phyloP scores from a whole-genome alignment of 2,329 filamentous ascomycete species.

The Fusarium armeniacum region DNA sequence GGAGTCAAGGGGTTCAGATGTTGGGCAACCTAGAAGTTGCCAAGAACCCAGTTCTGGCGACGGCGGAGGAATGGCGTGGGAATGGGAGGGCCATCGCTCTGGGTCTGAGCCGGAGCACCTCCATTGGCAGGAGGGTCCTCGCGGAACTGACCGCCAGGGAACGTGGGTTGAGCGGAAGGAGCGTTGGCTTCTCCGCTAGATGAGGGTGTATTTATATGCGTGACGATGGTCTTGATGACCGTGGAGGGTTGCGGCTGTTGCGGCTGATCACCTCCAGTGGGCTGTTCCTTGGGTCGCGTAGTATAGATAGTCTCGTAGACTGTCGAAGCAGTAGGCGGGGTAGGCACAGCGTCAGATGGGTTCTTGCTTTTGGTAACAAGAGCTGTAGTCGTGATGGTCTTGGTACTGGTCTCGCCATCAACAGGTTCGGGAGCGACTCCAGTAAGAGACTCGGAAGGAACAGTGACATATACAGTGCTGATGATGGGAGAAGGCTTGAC shows the following conservation, averaged over 20 bases:
- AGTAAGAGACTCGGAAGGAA: conserved; percentile 48
- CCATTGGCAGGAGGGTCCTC: conserved; percentile 34
- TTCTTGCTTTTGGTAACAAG: conserved; percentile 36
- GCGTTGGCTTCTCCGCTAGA: conserved; percentile 14
- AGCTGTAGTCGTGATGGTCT: conserved; percentile 44
- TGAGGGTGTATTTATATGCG: conserved; percentile 35
- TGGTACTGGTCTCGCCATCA: conserved; percentile 34
- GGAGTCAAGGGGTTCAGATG: conserved; percentile 8
- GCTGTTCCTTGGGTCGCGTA: conserved; percentile 31
- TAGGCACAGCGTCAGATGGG: conserved; percentile 23
- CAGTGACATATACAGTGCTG: conserved; percentile 56
- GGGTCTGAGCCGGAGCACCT: conserved; percentile 14
- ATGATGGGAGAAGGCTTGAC: conserved; percentile 57
- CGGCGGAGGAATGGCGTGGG: conserved; percentile 45
- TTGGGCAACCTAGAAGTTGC: conserved; percentile 35
- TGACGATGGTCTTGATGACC: conserved; percentile 31
- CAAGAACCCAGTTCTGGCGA: conserved; percentile 47
- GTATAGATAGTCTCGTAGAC: conserved; percentile 41
- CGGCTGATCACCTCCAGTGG: conserved; percentile 17
- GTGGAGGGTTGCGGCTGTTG: conserved; percentile 39
- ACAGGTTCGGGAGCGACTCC: conserved; percentile 24
- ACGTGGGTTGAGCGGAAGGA: conserved; percentile 26
- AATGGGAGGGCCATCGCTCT: conserved; percentile 31
- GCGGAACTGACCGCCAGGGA: conserved; percentile 45
- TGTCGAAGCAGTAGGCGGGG: conserved; percentile 35